Percentiles rank a stretch among this genome's conserved stretches.
These are phyloP conservation scores for Polyplosphaeria fusca DNA, from an alignment of 495 filamentous ascomycete genomes.

Conservation along the genomic window DNA sequence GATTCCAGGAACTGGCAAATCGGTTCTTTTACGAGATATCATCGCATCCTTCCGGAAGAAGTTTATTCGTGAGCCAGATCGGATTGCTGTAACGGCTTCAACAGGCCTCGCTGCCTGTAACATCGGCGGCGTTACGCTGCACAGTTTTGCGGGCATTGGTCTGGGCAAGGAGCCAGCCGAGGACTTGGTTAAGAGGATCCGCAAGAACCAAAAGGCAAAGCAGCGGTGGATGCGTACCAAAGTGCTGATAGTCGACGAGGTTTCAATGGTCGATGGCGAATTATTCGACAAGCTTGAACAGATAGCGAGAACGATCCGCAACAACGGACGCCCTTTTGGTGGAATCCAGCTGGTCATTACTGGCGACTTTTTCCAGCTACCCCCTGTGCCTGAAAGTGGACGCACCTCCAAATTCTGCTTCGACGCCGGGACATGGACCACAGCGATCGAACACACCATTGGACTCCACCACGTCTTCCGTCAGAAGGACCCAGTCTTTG, in stretches of 20 bases:
- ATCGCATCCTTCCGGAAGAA: constrained; percentile 76
- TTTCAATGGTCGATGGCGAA: constrained; percentile 98
- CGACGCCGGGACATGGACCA: constrained; percentile 85
- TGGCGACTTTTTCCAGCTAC: constrained; percentile 95
- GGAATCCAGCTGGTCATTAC: constrained; percentile 96
- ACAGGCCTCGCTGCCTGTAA: constrained; percentile 96
- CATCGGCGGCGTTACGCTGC: constrained; percentile 89
- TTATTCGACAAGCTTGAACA: constrained; percentile 94
- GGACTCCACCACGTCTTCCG: constrained; percentile 93
- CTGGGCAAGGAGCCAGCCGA: constrained; percentile 84
- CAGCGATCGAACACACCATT: constrained; percentile 91
- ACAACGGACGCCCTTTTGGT: constrained; percentile 89
- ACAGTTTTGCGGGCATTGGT: constrained; percentile 94
- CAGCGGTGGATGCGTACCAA: constrained; percentile 85
- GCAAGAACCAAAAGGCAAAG: constrained; percentile 80
- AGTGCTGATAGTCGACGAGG: constrained; percentile 85
- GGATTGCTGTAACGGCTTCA: constrained; percentile 88
- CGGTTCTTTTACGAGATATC: constrained; percentile 87
- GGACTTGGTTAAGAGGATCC: constrained; percentile 87
- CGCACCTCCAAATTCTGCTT: constrained; percentile 83
- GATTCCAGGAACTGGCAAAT: constrained; percentile 71
- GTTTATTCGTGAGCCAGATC: constrained; percentile 68
- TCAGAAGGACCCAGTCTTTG: constrained; percentile 92
- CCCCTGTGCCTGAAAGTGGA: constrained; percentile 80
- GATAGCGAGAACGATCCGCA: constrained; percentile 74